Conservation (phyloP, 768 basidiomycete species). For the Coprinopsis strossmayeri region DNA sequence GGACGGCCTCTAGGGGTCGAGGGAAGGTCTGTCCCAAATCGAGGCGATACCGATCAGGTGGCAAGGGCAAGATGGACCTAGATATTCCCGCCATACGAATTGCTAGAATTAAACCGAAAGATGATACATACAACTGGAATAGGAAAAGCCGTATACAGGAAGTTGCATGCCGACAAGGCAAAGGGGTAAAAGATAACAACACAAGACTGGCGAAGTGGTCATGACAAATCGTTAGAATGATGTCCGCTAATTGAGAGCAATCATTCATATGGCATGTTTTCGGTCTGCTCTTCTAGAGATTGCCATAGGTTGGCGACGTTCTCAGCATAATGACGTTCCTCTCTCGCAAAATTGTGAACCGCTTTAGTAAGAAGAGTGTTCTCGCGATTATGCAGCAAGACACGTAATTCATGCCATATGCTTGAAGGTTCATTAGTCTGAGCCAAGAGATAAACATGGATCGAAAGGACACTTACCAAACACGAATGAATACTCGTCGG, state of each 20-base stretch:
- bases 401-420: conserved; percentile 94
- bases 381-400: conserved; percentile 87
- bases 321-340: conserved; percentile 66
- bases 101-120: conserved; percentile 19
- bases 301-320: conserved; percentile 67
- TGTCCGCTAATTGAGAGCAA: neutral
- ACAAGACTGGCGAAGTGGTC: no score
- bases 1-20: no score
- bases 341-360: conserved; percentile 65
- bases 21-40: no score
- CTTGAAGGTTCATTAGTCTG: conserved; percentile 22
- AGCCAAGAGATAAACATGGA: neutral
- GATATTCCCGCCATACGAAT: no score
- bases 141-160: conserved; percentile 3
- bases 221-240: no score
- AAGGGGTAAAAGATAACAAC: no score
- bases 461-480: conserved; percentile 48
- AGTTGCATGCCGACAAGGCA: neutral
- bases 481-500: conserved; percentile 81
- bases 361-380: conserved; percentile 72
- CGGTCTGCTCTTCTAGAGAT: conserved; percentile 61
- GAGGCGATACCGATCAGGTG: no score
- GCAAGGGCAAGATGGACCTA: neutral
- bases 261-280: conserved; percentile 81
- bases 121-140: neutral